Evolutionary conservation across 768 basidiomycete species (phyloP).

Genomic region (Pleurotus giganteus): DNA sequence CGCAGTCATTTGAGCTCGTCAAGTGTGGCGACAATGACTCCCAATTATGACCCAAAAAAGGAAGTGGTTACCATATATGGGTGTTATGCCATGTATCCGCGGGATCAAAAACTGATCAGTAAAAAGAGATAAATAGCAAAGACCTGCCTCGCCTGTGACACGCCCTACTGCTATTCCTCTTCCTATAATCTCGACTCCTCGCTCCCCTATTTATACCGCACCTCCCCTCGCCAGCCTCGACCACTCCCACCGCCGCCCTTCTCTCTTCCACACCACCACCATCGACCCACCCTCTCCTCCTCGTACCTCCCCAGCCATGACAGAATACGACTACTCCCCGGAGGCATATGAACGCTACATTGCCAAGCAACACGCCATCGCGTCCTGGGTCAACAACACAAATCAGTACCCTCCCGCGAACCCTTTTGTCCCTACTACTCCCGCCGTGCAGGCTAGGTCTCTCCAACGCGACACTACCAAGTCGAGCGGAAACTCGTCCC

Average conservation of each 20-base stretch:
- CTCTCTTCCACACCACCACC: not conserved
- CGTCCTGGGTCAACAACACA: constrained; percentile 11
- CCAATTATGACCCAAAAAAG: not conserved
- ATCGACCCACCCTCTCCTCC: not conserved
- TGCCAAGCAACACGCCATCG: constrained; percentile 11
- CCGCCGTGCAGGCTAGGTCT: constrained; percentile 6
- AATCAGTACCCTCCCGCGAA: constrained; percentile 1
- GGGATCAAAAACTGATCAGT: not conserved
- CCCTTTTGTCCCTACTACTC: constrained; percentile 5
- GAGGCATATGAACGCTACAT: constrained; percentile 12
- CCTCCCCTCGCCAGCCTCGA: not conserved
- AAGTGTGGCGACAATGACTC: not conserved
- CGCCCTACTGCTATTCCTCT: not conserved
- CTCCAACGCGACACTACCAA: constrained; percentile 3
- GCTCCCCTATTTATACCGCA: not conserved
- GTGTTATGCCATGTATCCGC: constrained; percentile 1
- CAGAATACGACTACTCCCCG: constrained; percentile 18
- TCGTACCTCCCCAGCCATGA: constrained; percentile 9
- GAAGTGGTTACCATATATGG: not conserved
- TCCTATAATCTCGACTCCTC: not conserved
- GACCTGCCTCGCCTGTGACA: constrained; percentile 7
- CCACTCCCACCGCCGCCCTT: not conserved
- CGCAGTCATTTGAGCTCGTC: not conserved
- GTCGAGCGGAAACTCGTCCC: constrained; percentile 1
- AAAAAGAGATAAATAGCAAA: too few species aligned